These are phyloP conservation scores for Pichia sp. DNA, from an alignment of 1,139 yeast genomes.

Conservation along the genomic window DNA sequence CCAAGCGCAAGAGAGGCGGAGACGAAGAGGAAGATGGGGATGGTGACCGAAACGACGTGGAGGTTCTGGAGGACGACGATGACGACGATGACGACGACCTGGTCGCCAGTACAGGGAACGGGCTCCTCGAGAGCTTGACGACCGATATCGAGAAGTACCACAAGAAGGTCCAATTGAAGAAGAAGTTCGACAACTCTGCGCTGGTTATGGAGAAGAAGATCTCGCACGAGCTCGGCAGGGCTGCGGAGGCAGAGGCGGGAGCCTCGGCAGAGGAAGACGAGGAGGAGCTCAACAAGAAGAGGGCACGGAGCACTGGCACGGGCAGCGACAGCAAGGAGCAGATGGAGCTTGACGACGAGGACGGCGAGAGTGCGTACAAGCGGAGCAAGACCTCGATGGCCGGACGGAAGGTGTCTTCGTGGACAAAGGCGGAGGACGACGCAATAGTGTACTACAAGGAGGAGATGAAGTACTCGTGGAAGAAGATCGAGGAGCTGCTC, in stretches of 20 bases:
- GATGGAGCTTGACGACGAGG: background rate
- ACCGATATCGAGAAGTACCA: constrained; percentile 29
- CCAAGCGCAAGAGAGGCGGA: background rate
- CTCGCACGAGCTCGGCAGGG: constrained; percentile 9
- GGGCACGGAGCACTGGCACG: background rate
- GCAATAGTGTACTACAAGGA: constrained; percentile 37
- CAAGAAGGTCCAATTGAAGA: constrained; percentile 26
- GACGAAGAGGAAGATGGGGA: constrained; percentile 3
- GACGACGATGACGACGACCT: constrained; percentile 11
- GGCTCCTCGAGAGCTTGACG: constrained; percentile 24
- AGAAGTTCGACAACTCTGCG: constrained; percentile 10
- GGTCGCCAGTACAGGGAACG: background rate
- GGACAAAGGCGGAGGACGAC: constrained; percentile 39
- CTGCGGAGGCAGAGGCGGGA: background rate
- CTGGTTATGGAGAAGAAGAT: constrained; percentile 16
- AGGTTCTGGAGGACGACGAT: background rate
- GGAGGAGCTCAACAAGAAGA: background rate
- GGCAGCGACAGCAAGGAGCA: background rate
- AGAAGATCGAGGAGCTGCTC: constrained; percentile 34
- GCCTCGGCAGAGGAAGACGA: background rate
- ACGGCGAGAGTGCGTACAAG: background rate
- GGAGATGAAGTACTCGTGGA: constrained; percentile 36
- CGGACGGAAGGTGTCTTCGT: constrained; percentile 14
- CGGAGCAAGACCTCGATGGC: background rate
- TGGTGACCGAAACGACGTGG: constrained; percentile 3